Percentiles rank a stretch among this genome's conserved stretches.
Conservation (phyloP, 2,329 filamentous ascomycete genomes). For the Hymenoscyphus linearis region DNA sequence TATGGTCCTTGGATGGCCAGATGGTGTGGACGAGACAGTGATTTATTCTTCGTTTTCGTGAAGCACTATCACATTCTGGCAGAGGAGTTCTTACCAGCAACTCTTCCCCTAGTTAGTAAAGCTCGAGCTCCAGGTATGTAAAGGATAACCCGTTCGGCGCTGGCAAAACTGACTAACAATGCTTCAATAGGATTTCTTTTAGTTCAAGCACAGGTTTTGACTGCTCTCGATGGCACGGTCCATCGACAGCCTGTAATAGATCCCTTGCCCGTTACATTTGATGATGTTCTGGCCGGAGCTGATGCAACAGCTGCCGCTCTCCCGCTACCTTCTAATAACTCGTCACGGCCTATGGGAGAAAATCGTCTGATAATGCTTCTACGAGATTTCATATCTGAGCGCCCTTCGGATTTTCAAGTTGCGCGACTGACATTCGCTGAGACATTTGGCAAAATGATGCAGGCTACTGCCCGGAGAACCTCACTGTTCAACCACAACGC, state of each 20-base stretch:
- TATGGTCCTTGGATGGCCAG: conserved; percentile 63
- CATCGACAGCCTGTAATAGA: conserved; percentile 50
- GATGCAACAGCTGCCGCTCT: conserved; percentile 51
- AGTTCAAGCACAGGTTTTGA: conserved; percentile 63
- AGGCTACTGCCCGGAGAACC: conserved; percentile 55
- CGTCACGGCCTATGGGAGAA: conserved; percentile 62
- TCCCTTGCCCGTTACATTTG: conserved; percentile 55
- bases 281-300: conserved; percentile 58
- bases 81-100: conserved; percentile 49
- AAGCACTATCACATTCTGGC: conserved; percentile 66
- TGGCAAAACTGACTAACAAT: conserved; percentile 12
- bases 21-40: conserved; percentile 69
- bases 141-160: not conserved
- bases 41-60: conserved; percentile 68
- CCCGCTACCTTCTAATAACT: conserved; percentile 52
- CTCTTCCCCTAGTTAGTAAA: conserved; percentile 48
- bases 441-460: conserved; percentile 56
- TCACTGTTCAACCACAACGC: conserved; percentile 65
- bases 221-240: conserved; percentile 61
- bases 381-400: conserved; percentile 61
- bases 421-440: conserved; percentile 58
- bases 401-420: conserved; percentile 45
- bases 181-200: conserved; percentile 48
- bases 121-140: conserved; percentile 48
- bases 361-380: conserved; percentile 66